Evolutionary conservation across 768 basidiomycete genomes (phyloP), one percentile per base, ranked within the genome.

Genomic region (Amanita jacksonii): DNA sequence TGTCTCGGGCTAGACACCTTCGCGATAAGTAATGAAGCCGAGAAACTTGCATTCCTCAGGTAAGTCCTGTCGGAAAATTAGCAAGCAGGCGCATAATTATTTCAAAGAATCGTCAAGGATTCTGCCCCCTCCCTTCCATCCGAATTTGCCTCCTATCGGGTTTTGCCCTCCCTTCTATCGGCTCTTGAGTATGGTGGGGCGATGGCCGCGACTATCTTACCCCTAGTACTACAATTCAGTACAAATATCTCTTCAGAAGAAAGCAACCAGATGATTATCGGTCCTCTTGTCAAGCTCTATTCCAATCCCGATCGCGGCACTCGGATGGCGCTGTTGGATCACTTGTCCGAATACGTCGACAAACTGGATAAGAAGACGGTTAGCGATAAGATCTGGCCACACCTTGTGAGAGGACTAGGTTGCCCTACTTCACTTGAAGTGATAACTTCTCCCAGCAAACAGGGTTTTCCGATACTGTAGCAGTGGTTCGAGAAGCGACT

Each of bases 381-480:
- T 1, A 75, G 74, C 39, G 88, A 94, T 33, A 88, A 87, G 54
- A 74, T 99, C 13, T 99, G 92, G 76, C 93, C 96, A 1, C 77
- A 92, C 65, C 65, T 99, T 32, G 91, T 96, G 54, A 51, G 82
- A 62, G 5, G 20, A 8, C 22, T 25, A 41, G 24, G 23, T 12
- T 10, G 31, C 43, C 35, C 40, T 24, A 28, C n/a, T 18, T 1
- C 30, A 32, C 32, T 27, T 27, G 43, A 30, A 48, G 41, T 34
- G 41, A 28, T 36, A 25, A 48, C 22, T 30, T n/a, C 19, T 7
- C 37, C 4, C 35, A 94, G 92, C 89, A 94, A 79, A 88, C 89
- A 3, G 96, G 96, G 0, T 98, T 98, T 56, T 74, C 84, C 3
- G 96, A 99, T 57, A 93, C 92, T 0, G 88, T 98, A 2, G 81